Evolutionary conservation across 2,329 filamentous ascomycete species (phyloP).

Genomic region (Aspergillus cejpii): DNA sequence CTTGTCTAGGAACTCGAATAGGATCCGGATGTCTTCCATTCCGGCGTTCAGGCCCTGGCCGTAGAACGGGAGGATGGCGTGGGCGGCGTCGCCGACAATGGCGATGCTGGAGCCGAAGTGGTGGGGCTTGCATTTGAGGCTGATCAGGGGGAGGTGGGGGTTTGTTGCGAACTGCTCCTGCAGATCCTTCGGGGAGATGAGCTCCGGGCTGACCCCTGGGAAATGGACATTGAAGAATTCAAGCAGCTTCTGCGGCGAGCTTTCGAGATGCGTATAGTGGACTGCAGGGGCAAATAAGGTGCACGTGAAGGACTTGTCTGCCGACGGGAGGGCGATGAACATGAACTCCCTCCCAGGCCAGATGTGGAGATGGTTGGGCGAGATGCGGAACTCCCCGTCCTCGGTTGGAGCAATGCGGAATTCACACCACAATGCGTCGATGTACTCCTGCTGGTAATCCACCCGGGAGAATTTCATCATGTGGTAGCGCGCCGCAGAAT

Average conservation of each 20-base stretch:
- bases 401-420: slow-evolving; percentile 65
- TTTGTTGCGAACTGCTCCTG: slow-evolving; percentile 69
- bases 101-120: slow-evolving; percentile 71
- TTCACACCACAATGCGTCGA: slow-evolving; percentile 96
- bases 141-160: slow-evolving; percentile 87
- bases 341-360: slow-evolving; percentile 93
- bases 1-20: slow-evolving; percentile 75
- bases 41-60: slow-evolving; percentile 97
- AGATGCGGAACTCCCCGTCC: slow-evolving; percentile 63
- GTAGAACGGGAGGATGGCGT: slow-evolving; percentile 98
- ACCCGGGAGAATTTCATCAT: slow-evolving; percentile 92
- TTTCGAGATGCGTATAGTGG: slow-evolving; percentile 63
- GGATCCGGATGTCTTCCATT: slow-evolving; percentile 82
- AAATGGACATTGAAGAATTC: slow-evolving; percentile 81
- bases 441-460: slow-evolving; percentile 89
- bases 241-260: slow-evolving; percentile 60
- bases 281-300: slow-evolving; percentile 78
- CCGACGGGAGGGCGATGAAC: slow-evolving; percentile 93
- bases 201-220: slow-evolving; percentile 65
- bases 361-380: slow-evolving; percentile 90
- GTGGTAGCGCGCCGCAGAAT: slow-evolving; percentile 84
- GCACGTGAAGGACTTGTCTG: slow-evolving; percentile 89
- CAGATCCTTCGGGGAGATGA: slow-evolving; percentile 58
- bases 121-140: slow-evolving; percentile 85
- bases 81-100: slow-evolving; percentile 86